Base-by-base conservation (phyloP, 176 grass and related monocot species). In the Lolium rigidum region DNA sequence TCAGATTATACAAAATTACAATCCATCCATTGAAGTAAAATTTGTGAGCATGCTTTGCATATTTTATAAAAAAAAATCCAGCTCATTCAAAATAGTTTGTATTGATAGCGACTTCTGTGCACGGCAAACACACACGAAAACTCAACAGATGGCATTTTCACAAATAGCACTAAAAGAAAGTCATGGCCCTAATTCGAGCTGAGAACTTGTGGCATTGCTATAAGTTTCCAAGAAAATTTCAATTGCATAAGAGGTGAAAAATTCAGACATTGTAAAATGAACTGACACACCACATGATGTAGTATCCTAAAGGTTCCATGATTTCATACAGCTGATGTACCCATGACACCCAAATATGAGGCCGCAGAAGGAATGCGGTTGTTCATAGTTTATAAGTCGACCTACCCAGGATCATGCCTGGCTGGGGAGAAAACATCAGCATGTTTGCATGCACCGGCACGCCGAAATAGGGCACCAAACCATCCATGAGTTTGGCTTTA, bases 401-500 rank as follows among this genome's bases (percentile, higher is more conserved):
- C 80, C 8, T 86, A 98, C 96, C 96, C 51, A 99, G 72, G 48
- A 92, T 68, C 97, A 96, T 96, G 31, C 77, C 84, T 9, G 90
- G 92, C 63, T 88, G 88, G 43, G 94, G 97, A 89, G 94, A 92
- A 84, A 96, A 99, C 12, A 99, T 70, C 43, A 96, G 83, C 46
- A 99, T 24, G 1, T 64, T 87, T 2, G 97, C 90, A 77, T 70
- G 59, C 22, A 95, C 82, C 0, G 83, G 88, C 5, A 93, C 87
- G 0, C 87, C 90, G 25, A 94, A 91, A 80, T 89, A 96, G 1
- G 97, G 94, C 2, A 91, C 88, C 86, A 99, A 73, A 21, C 97
- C 94, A 75, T 87, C 81, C 22, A 94, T 58, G 63, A 95, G 85
- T 76, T 90, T 95, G 4, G 88, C 96, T n/a, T 52, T 81, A 7